Conservation (phyloP, 495 filamentous ascomycete genomes). For the Emericellopsis terricola region DNA sequence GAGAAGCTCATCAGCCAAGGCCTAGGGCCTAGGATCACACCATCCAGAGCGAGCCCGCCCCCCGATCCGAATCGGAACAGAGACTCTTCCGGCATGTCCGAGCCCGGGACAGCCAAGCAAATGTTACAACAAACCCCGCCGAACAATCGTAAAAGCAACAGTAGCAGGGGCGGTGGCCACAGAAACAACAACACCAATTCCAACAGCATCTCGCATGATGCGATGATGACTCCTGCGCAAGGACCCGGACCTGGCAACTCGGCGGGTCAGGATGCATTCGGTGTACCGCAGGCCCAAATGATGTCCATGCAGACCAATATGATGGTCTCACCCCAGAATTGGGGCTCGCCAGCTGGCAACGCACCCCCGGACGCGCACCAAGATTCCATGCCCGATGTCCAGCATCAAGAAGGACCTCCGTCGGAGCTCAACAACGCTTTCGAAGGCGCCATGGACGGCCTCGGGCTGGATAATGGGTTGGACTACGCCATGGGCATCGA, state of each 20-base stretch:
- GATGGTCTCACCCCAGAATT: not conserved
- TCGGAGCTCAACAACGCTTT: constrained; percentile 1
- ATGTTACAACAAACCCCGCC: not conserved
- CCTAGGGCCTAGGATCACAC: not conserved
- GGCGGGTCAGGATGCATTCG: not conserved
- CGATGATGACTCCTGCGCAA: constrained; percentile 1
- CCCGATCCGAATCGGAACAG: not conserved
- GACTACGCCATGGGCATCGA: constrained; percentile 2
- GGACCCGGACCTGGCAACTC: no score
- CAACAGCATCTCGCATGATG: not conserved
- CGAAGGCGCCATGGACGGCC: constrained; percentile 1
- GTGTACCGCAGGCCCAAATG: not conserved
- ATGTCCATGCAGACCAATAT: not conserved
- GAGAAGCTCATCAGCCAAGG: constrained; percentile 2
- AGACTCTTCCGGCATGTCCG: not conserved
- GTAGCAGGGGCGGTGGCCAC: not conserved
- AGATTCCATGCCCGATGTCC: not conserved
- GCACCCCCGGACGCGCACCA: not conserved
- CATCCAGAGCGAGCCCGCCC: not conserved
- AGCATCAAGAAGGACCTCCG: not conserved
- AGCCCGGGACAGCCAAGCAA: not conserved
- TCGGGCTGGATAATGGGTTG: constrained; percentile 1
- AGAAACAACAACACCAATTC: not conserved
- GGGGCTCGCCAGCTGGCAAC: not conserved
- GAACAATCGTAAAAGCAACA: not conserved